phyloP scores from a whole-genome alignment of 768 basidiomycete genomes.

The Amanita thiersii region DNA sequence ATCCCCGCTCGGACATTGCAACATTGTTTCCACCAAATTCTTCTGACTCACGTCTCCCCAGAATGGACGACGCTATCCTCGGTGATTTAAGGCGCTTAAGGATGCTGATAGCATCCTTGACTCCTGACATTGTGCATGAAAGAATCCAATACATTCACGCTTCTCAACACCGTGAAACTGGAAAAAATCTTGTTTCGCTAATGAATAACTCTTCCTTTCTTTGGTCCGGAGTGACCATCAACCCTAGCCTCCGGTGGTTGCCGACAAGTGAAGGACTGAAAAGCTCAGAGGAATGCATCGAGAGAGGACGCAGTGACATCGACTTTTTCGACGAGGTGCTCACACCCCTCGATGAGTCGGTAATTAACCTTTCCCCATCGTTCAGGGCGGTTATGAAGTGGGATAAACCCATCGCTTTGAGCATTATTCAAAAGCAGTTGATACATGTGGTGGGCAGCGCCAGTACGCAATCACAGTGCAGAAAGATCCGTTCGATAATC shows the following conservation, averaged over 20 bases:
- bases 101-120: conserved; percentile 22
- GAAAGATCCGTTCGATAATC: conserved; percentile 17
- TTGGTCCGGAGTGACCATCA: conserved; percentile 1
- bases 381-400: conserved; percentile 28
- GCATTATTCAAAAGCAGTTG: conserved; percentile 26
- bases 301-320: conserved; percentile 14
- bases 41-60: neutral
- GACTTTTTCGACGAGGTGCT: conserved; percentile 34
- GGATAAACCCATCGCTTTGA: conserved; percentile 24
- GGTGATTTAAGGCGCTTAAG: conserved; percentile 14
- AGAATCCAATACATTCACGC: conserved; percentile 22
- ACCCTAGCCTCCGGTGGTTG: conserved; percentile 21
- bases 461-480: conserved; percentile 9
- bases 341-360: conserved; percentile 18
- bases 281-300: conserved; percentile 20
- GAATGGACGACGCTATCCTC: conserved; percentile 5
- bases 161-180: too few species aligned
- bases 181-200: conserved; percentile 17
- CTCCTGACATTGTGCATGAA: conserved; percentile 23
- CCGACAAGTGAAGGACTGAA: conserved; percentile 28
- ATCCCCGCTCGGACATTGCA: conserved; percentile 14
- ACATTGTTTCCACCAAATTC: conserved; percentile 7
- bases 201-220: conserved; percentile 9
- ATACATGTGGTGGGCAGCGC: conserved; percentile 13
- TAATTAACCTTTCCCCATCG: conserved; percentile 18